Evolutionary conservation across 2,329 filamentous ascomycete genomes (phyloP), one percentile per base, ranked within the genome.

Genomic region (Fusarium stilboides): DNA sequence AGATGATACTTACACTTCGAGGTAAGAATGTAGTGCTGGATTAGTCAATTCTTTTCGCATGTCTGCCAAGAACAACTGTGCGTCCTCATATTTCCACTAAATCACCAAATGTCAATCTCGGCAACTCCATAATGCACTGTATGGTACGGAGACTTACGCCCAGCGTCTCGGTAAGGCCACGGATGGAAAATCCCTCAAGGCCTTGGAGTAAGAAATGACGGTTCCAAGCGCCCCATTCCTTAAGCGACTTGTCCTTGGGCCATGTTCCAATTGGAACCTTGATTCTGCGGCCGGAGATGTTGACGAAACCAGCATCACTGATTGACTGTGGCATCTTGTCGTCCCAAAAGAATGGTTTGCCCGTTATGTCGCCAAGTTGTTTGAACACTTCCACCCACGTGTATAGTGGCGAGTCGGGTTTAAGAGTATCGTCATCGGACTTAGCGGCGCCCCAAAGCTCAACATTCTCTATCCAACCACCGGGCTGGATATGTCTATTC

Each of bases 181-280:
- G 72, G 9, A 76, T 60, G 0, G 65, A 69, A 15, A 76, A 76
- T 0, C 74, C 74, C 9, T 76, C 74, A 1, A 74, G 57, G 1
- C 70, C 74, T 7, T 70, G 65, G 2, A 76, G 49, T 12, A 74
- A 20, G 13, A 72, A 71, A 14, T 74, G 71, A 0, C 68, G 57
- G 8, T 73, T 75, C 69, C 66, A 76, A 3, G 62, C 43, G n/a
- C 71, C 74, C 74, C 67, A 76, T 13, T 69, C 56, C 54, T 76
- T 76, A 7, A 77, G 63, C 19, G 44, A 58, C 28, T 68, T 69
- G 36, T 80, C 78, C 53, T 72, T 74, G 0, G 79, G 68, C 78
- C 79, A 77, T 3, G 62, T 60, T 13, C 74, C 74, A 31, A 72
- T 63, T 0, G 70, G 70, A 0, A 72, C 61, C 55, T 74, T 75